phyloP scores from a whole-genome alignment of 192 early-diverging fungal species.

The Radiomyces spectabilis region DNA sequence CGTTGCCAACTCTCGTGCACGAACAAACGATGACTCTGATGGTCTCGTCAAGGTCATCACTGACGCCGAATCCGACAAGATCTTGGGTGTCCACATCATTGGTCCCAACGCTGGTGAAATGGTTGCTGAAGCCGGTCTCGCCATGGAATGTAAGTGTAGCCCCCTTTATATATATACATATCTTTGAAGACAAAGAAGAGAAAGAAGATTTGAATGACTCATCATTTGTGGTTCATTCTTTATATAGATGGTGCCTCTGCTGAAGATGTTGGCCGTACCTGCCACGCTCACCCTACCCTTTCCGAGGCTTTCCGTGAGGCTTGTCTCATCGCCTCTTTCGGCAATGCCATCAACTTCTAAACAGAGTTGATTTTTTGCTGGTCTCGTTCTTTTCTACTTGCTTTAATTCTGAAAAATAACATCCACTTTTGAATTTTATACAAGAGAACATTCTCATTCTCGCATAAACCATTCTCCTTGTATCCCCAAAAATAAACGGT shows the following conservation, averaged over 20 bases:
- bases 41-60: constrained; percentile 96
- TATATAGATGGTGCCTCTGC: constrained; percentile 70
- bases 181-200: too few species aligned
- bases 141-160: constrained; percentile 77
- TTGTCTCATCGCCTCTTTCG: constrained; percentile 79
- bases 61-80: constrained; percentile 91
- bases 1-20: constrained; percentile 93
- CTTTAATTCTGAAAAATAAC: too few species aligned
- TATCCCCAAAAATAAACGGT: too few species aligned
- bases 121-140: constrained; percentile 96
- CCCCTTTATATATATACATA: too few species aligned
- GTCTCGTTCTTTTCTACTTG: not conserved
- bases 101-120: constrained; percentile 98
- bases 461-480: too few species aligned
- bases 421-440: too few species aligned
- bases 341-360: constrained; percentile 75
- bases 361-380: not conserved
- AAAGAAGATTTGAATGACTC: too few species aligned
- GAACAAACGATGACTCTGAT: constrained; percentile 91
- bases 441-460: too few species aligned
- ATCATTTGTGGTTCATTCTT: not conserved
- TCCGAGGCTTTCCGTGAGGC: constrained; percentile 99
- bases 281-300: constrained; percentile 51
- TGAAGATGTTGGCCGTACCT: constrained; percentile 94
- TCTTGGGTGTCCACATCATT: constrained; percentile 97